Base-by-base conservation (phyloP, 2,329 filamentous ascomycete species). In the Diplocarpon rosae region DNA sequence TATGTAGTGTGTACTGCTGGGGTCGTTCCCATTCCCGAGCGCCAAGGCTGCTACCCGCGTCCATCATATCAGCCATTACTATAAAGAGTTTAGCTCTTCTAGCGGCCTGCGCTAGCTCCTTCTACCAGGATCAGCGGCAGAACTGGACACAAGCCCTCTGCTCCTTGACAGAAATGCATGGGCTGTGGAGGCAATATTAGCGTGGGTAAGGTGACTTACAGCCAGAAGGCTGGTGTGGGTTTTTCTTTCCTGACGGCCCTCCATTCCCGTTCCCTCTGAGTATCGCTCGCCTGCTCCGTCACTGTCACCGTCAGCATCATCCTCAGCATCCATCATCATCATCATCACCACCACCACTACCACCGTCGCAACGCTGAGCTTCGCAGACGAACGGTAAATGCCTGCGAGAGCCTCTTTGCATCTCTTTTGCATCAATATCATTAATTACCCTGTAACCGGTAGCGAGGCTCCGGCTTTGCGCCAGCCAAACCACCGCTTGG, bases 151-250 rank as follows among this genome's bases (percentile, higher is more conserved):
- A 12, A 16, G 15, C 12, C 34, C 34, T n/a, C 10, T 11, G 3
- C 34, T 16, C 34, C 34, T 20, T 36, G n/a, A 39, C 27, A 39
- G 29, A 39, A 36, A 15, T 11, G 34, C 34, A 36, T 11, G 17
- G 15, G 34, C 15, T 12, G 34, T n/a, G 14, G 12, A 15, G n/a
- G 10, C 12, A 16, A 15, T 10, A 27, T 37, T 29, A 35, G 40
- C 33, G 27, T 37, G 41, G 41, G 41, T 43, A 16, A 43, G 41
- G 41, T 43, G 34, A 24, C 20, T 37, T 15, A 15, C 24, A 24
- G 17, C 13, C n/a, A 6, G 30, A 17, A 34, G 29, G 27, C 5
- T 2, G 12, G 13, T 30, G 10, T 39, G 37, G 13, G 37, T 27
- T 39, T n/a, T 13, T 30, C 4, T 20, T 39, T 14, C 29, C 24